phyloP scores from a whole-genome alignment of 192 early-diverging fungal species.

The Linnemannia hyalina region DNA sequence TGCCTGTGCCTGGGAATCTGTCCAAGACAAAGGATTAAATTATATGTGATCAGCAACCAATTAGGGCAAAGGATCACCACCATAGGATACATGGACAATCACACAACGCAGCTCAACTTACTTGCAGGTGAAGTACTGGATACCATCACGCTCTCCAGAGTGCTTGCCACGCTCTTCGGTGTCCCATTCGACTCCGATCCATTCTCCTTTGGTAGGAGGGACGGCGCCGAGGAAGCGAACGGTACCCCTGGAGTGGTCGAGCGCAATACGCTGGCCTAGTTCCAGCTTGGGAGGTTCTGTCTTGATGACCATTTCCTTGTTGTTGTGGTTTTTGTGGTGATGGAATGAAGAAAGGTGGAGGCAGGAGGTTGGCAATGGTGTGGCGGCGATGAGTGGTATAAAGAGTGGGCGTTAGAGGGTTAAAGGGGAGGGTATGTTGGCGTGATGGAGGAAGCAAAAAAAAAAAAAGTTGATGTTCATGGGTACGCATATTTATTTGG shows the following conservation, averaged over 20 bases:
- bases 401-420: not conserved
- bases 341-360: not conserved
- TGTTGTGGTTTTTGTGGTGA: not conserved
- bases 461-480: not conserved
- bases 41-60: not conserved
- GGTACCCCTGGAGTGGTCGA: slow-evolving; percentile 57
- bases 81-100: not conserved
- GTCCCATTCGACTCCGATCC: slow-evolving; percentile 78
- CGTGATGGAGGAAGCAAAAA: not conserved
- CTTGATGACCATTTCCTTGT: not conserved
- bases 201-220: slow-evolving; percentile 60
- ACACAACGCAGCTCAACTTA: slow-evolving; percentile 18
- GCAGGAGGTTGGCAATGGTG: too few species aligned
- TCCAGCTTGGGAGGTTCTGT: not conserved
- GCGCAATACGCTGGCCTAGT: slow-evolving; percentile 60
- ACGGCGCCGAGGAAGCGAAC: slow-evolving; percentile 66
- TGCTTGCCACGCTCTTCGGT: slow-evolving; percentile 70
- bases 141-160: slow-evolving; percentile 65
- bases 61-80: not conserved
- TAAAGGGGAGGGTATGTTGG: not conserved
- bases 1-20: slow-evolving; percentile 62
- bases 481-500: not conserved
- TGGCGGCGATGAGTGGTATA: not conserved
- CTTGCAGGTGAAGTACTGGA: slow-evolving; percentile 68
- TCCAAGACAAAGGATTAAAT: not conserved